phyloP scores from a whole-genome alignment of 352 stramenopile species.

The Pythium dissimile region DNA sequence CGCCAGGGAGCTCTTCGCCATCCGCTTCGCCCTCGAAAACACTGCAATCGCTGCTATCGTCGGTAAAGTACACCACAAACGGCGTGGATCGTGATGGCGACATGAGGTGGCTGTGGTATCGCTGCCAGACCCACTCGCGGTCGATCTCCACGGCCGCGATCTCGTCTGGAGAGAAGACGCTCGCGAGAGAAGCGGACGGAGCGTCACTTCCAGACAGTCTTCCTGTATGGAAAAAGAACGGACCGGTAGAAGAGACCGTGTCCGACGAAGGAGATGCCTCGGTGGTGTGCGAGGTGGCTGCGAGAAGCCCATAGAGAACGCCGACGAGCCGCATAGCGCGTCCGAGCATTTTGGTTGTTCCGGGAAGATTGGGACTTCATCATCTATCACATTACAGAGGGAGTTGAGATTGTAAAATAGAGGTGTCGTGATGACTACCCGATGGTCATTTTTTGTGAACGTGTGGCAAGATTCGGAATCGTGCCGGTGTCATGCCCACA shows the following conservation, averaged over 20 bases:
- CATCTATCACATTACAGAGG: no score
- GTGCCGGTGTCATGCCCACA: no score
- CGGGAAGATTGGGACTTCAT: no score
- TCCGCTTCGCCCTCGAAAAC: not conserved
- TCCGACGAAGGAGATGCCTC: not conserved
- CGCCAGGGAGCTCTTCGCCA: not conserved
- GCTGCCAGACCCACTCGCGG: constrained; percentile 7
- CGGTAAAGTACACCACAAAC: constrained; percentile 17
- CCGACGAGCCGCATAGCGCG: not conserved
- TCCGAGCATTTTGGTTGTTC: no score
- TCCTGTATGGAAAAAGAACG: constrained; percentile 1
- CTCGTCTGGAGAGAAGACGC: constrained; percentile 5
- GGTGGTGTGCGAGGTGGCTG: not conserved
- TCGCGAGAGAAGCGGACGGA: not conserved
- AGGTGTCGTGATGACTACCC: no score
- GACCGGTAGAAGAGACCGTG: not conserved
- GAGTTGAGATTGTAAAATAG: not conserved
- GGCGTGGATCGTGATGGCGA: constrained; percentile 1
- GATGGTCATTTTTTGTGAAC: no score
- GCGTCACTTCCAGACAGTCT: not conserved
- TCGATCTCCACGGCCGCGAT: not conserved
- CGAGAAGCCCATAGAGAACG: not conserved
- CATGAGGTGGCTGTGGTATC: constrained; percentile 19
- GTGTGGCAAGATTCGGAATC: no score
- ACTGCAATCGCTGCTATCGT: not conserved